Evolutionary conservation across 495 filamentous ascomycete species (phyloP).

Genomic region (Aspergillus avenaceus): DNA sequence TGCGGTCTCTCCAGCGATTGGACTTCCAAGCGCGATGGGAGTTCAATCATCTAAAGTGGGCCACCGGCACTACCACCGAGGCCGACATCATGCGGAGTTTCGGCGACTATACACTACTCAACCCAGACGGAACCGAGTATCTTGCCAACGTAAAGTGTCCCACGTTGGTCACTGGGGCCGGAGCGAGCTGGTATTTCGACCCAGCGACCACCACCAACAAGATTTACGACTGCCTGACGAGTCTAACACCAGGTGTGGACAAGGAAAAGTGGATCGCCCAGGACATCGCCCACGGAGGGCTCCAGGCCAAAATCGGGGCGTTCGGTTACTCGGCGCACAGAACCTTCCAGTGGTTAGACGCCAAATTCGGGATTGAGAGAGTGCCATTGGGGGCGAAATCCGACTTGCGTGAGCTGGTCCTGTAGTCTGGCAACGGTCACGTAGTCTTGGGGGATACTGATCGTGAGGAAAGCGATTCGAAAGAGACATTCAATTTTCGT

Average conservation of each 20-base stretch:
- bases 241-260: not conserved
- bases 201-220: not conserved
- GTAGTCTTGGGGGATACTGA: no score
- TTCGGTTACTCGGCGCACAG: slow-evolving; percentile 4
- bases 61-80: not conserved
- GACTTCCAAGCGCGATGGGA: slow-evolving; percentile 36
- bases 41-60: slow-evolving; percentile 16
- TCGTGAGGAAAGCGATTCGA: no score
- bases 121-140: not conserved
- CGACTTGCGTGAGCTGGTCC: not conserved
- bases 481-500: no score
- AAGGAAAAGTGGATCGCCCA: slow-evolving; percentile 11
- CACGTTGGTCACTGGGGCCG: slow-evolving; percentile 11
- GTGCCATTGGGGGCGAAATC: not conserved
- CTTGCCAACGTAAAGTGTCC: slow-evolving; percentile 10
- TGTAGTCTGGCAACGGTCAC: no score
- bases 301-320: slow-evolving; percentile 17
- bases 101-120: slow-evolving; percentile 2
- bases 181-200: slow-evolving; percentile 3
- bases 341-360: slow-evolving; percentile 1
- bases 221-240: not conserved
- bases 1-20: slow-evolving; percentile 1
- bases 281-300: slow-evolving; percentile 8
- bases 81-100: slow-evolving; percentile 6
- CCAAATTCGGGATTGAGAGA: not conserved